phyloP scores from a whole-genome alignment of 2,329 filamentous ascomycete genomes.

The Chaetomiaceae sp. region DNA sequence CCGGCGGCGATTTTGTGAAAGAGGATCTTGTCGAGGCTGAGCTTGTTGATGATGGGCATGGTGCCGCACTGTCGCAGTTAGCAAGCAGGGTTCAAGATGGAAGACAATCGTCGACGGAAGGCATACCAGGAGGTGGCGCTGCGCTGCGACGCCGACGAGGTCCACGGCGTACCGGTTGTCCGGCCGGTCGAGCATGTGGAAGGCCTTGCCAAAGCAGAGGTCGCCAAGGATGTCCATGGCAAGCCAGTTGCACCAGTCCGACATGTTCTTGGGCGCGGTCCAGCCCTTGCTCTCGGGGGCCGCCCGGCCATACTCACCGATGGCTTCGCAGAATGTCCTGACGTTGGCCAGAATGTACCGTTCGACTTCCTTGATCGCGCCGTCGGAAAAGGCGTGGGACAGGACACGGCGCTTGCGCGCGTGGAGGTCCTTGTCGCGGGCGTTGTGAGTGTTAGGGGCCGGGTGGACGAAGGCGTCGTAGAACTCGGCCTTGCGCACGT shows the following conservation, averaged over 20 bases:
- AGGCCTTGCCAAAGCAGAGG: constrained; percentile 55
- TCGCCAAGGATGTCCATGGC: constrained; percentile 59
- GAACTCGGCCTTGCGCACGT: constrained; percentile 63
- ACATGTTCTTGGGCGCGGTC: constrained; percentile 55
- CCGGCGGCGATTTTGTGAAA: constrained; percentile 62
- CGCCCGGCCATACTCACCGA: constrained; percentile 37
- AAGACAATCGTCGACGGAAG: no score
- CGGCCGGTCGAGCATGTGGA: constrained; percentile 53
- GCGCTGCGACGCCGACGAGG: constrained; percentile 61
- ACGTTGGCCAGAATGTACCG: constrained; percentile 60
- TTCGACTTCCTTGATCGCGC: constrained; percentile 62
- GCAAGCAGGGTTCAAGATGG: no score
- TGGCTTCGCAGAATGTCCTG: constrained; percentile 57
- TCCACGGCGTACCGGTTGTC: constrained; percentile 62
- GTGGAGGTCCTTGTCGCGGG: constrained; percentile 61
- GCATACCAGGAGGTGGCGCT: constrained; percentile 59
- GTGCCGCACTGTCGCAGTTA: constrained; percentile 53
- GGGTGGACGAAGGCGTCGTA: constrained; percentile 69
- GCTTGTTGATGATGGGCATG: constrained; percentile 61
- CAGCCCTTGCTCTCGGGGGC: constrained; percentile 48
- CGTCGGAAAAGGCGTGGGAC: constrained; percentile 64
- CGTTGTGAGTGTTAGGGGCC: constrained; percentile 66
- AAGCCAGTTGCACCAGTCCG: constrained; percentile 56
- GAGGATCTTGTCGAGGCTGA: constrained; percentile 60
- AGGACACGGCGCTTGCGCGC: constrained; percentile 65